phyloP scores from a whole-genome alignment of 371 early-diverging fungal genomes.

The Rhizopus stolonifer region DNA sequence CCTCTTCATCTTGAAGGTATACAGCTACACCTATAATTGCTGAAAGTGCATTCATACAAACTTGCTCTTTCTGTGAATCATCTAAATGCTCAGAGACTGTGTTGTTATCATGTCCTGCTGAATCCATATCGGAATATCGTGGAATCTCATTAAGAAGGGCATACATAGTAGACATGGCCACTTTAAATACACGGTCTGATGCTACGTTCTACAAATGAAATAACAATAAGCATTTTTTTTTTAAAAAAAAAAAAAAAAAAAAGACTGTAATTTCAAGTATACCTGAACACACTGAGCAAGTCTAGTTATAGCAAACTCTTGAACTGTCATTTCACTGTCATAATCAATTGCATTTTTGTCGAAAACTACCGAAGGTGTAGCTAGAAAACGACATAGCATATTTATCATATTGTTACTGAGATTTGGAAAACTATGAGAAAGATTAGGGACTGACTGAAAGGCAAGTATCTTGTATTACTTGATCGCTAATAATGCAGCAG shows the following conservation, averaged over 20 bases:
- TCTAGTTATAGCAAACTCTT: slow-evolving; percentile 55
- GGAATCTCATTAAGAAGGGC: slow-evolving; percentile 55
- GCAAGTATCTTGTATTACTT: slow-evolving; percentile 41
- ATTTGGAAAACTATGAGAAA: slow-evolving; percentile 44
- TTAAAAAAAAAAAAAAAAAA: not conserved
- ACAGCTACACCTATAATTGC: slow-evolving; percentile 70
- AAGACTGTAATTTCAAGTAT: not conserved
- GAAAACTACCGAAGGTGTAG: slow-evolving; percentile 63
- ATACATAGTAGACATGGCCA: slow-evolving; percentile 56
- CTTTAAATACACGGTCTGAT: slow-evolving; percentile 37
- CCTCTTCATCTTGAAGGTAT: slow-evolving; percentile 60
- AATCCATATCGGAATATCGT: slow-evolving; percentile 38
- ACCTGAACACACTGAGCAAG: slow-evolving; percentile 63
- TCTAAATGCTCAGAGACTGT: slow-evolving; percentile 24
- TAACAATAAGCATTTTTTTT: not conserved
- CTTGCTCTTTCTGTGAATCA: slow-evolving; percentile 51
- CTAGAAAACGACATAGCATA: slow-evolving; percentile 58
- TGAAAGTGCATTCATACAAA: slow-evolving; percentile 56
- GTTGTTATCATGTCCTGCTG: slow-evolving; percentile 7
- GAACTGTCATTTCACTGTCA: slow-evolving; percentile 33
- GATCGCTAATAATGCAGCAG: slow-evolving; percentile 55
- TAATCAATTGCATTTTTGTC: slow-evolving; percentile 33
- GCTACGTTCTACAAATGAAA: slow-evolving; percentile 29
- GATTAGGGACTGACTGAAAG: not conserved
- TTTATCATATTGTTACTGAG: slow-evolving; percentile 54